phyloP scores from a whole-genome alignment of 2,329 filamentous ascomycete species.

The Reticulascus tulasneorum region DNA sequence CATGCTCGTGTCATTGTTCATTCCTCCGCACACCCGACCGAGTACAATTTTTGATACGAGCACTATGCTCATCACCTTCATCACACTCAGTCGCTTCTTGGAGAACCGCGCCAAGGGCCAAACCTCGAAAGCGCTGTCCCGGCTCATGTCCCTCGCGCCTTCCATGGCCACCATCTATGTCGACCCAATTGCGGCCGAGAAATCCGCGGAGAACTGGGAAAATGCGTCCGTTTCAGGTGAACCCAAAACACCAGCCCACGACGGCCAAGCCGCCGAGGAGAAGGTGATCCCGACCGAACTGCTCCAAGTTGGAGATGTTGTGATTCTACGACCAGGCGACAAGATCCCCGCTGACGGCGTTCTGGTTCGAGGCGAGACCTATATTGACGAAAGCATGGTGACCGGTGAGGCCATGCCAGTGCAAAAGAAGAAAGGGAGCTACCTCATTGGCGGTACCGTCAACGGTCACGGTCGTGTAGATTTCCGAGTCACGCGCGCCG shows the following conservation, averaged over 20 bases:
- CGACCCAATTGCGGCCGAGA: slow-evolving; percentile 89
- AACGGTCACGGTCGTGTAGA: slow-evolving; percentile 90
- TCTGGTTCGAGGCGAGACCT: slow-evolving; percentile 84
- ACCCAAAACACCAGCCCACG: slow-evolving; percentile 38
- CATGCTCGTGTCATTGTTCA: slow-evolving; percentile 76
- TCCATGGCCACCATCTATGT: slow-evolving; percentile 97
- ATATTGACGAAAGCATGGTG: slow-evolving; percentile 97
- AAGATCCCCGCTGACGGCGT: slow-evolving; percentile 93
- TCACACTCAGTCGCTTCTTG: slow-evolving; percentile 83
- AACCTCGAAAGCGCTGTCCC: slow-evolving; percentile 88
- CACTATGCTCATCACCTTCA: slow-evolving; percentile 97
- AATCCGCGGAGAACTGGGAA: slow-evolving; percentile 78
- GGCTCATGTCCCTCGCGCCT: slow-evolving; percentile 91
- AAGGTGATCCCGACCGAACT: slow-evolving; percentile 89
- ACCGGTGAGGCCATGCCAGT: slow-evolving; percentile 97
- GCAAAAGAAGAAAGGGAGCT: slow-evolving; percentile 75
- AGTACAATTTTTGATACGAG: slow-evolving; percentile 95
- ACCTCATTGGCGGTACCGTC: slow-evolving; percentile 88
- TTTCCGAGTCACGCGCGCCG: slow-evolving; percentile 86
- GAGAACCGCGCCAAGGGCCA: slow-evolving; percentile 96
- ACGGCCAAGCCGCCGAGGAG: slow-evolving; percentile 69
- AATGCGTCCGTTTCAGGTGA: slow-evolving; percentile 34
- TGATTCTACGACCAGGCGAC: slow-evolving; percentile 88
- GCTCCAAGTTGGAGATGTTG: slow-evolving; percentile 88
- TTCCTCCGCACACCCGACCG: slow-evolving; percentile 73